Evolutionary conservation across 257 asterid genomes (phyloP), one percentile per base, ranked within the genome.

Genomic region (Scutellaria galericulata): DNA sequence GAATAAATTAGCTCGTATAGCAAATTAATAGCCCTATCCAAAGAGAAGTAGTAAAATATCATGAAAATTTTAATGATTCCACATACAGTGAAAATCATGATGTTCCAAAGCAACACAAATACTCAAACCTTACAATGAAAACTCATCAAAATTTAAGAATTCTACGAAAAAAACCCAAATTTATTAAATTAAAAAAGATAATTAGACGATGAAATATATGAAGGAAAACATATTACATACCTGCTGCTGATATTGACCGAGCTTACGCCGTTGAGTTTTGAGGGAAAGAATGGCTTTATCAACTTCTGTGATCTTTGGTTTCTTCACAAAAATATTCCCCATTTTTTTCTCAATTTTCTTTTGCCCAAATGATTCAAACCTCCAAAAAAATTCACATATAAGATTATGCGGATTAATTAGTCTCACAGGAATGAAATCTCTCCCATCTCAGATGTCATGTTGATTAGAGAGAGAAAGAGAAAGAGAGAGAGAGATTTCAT

Each of bases 251-350:
- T 95, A 88, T 80, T 87, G 97, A 53, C 87, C 98, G 75, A 95
- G 97, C 85, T 88, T 92, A 37, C 99, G 97, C 86, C 99, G 76
- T 70, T 95, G 99, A 71, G 99, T 95, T 84, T 90, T 95, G 75
- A 95, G 96, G 70, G 98, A 87, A 40, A 92, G 97, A 72, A 95
- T 92, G 48, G 99, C 99, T 81, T 41, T 85, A 71, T 95, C 99
- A 44, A 90, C 98, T 77, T 90, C 96, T 31, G 98, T 95, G 82
- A 95, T 89, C 87, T 87, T 95, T 1, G 97, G 96, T 78, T 87
- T 92, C 87, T 90, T 95, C 84, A 85, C 99, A 63, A 92, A 92
- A 60, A 90, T 40, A 85, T 91, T 94, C 61, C 98, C 98, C 99
- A 94, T 94, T 65, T 27, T 31, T 52, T 11, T 15, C 18, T 68